Conservation (phyloP, 768 basidiomycete genomes). For the Cystoderma amianthinum region DNA sequence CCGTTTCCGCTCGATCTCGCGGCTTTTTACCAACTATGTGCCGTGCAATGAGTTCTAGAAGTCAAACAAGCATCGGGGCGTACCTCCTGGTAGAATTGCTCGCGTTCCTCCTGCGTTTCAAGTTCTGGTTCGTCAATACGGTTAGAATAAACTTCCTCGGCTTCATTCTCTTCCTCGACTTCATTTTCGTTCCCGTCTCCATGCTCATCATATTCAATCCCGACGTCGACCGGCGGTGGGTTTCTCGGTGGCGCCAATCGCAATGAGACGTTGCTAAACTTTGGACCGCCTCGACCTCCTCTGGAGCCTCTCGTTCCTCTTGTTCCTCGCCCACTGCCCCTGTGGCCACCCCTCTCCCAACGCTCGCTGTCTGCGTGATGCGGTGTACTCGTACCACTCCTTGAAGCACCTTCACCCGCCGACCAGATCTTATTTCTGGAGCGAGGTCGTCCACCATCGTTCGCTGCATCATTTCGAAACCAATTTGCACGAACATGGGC, state of each 20-base stretch:
- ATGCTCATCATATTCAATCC: constrained; percentile 24
- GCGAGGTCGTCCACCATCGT: constrained; percentile 20
- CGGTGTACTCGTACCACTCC: constrained; percentile 26
- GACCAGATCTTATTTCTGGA: constrained; percentile 61
- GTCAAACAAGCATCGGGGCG: constrained; percentile 16
- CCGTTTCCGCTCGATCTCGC: constrained; percentile 62
- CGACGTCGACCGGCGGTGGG: constrained; percentile 22
- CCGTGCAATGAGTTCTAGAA: constrained; percentile 12
- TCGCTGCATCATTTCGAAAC: constrained; percentile 2
- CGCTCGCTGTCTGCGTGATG: constrained; percentile 40
- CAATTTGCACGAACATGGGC: constrained; percentile 3
- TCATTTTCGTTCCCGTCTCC: constrained; percentile 18
- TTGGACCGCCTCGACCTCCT: constrained; percentile 25
- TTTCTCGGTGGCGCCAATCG: constrained; percentile 18
- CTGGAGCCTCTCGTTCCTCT: constrained; percentile 22
- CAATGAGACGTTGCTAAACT: constrained; percentile 33
- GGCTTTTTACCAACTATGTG: constrained; percentile 60
- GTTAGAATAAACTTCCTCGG: constrained; percentile 5
- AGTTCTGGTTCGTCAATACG: constrained; percentile 42
- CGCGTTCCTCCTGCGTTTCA: constrained; percentile 57
- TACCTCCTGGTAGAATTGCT: constrained; percentile 70
- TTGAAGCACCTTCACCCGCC: constrained; percentile 31
- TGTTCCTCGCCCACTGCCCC: constrained; percentile 39
- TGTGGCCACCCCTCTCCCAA: constrained; percentile 58
- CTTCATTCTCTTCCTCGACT: constrained; percentile 10